Evolutionary conservation across 768 basidiomycete species (phyloP).

Genomic region (Phylloporus sp.): DNA sequence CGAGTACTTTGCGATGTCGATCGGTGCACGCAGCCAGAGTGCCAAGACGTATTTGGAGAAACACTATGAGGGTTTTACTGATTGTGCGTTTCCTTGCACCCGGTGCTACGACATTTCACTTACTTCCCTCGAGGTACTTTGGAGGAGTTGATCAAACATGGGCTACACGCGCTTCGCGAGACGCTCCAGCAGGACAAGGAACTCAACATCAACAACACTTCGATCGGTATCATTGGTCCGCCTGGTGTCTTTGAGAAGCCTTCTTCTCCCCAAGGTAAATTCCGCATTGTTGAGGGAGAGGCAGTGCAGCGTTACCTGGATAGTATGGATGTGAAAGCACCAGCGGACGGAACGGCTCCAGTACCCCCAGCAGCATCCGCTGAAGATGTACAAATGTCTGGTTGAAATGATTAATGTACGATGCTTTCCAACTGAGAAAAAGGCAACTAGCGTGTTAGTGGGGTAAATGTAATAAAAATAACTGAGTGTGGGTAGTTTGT

Average conservation of each 20-base stretch:
- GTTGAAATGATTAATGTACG: slow-evolving; percentile 37
- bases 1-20: slow-evolving; percentile 98
- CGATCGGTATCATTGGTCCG: slow-evolving; percentile 88
- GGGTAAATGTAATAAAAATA: slow-evolving; percentile 11
- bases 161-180: slow-evolving; percentile 90
- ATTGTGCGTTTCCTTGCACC: slow-evolving; percentile 53
- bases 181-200: slow-evolving; percentile 99
- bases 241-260: slow-evolving; percentile 53
- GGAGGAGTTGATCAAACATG: slow-evolving; percentile 88
- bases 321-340: slow-evolving; percentile 73
- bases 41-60: slow-evolving; percentile 98
- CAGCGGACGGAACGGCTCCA: slow-evolving; percentile 37
- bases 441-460: not conserved
- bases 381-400: slow-evolving; percentile 87
- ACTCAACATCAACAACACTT: slow-evolving; percentile 89
- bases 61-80: slow-evolving; percentile 81
- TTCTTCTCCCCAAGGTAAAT: slow-evolving; percentile 54
- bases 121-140: slow-evolving; percentile 54
- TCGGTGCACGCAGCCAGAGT: slow-evolving; percentile 96
- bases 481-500: slow-evolving; percentile 23
- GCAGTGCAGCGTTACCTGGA: slow-evolving; percentile 69
- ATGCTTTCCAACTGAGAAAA: slow-evolving; percentile 5
- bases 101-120: not conserved
- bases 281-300: slow-evolving; percentile 88
- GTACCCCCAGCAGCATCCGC: slow-evolving; percentile 35